A percentile compares a stretch with the other conserved stretches of the same genome.
These are phyloP conservation scores for Phytopythium aichiense DNA, from an alignment of 352 stramenopile species.

Conservation along the genomic window DNA sequence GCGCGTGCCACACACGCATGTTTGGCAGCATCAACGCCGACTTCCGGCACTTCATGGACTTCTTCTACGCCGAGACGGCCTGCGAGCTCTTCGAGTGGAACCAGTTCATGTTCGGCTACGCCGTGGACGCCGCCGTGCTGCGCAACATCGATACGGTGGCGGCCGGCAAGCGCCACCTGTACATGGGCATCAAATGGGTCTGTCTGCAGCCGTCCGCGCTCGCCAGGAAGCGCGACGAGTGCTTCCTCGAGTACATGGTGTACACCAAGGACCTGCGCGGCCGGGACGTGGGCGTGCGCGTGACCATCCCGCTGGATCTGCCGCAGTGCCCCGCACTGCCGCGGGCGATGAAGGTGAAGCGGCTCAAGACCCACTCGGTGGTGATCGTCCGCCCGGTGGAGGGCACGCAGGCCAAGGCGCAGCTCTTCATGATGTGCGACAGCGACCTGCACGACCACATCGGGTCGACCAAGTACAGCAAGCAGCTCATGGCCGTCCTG, in stretches of 20 bases:
- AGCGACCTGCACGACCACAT: conserved; percentile 45
- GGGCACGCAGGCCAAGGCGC: conserved; percentile 22
- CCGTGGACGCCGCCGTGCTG: conserved; percentile 64
- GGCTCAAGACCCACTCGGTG: conserved; percentile 43
- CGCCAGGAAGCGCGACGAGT: conserved; percentile 64
- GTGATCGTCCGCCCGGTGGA: conserved; percentile 47
- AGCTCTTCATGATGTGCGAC: conserved; percentile 53
- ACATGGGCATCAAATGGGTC: conserved; percentile 80
- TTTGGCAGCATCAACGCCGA: conserved; percentile 53
- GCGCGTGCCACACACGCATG: conserved; percentile 32
- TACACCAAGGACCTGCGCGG: conserved; percentile 49
- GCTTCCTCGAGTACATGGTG: conserved; percentile 72
- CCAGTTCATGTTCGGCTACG: conserved; percentile 61
- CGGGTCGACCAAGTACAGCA: conserved; percentile 38
- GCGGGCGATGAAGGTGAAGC: conserved; percentile 51
- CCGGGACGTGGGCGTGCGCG: conserved; percentile 56
- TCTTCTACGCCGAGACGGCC: conserved; percentile 62
- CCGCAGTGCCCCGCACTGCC: conserved; percentile 51
- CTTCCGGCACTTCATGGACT: conserved; percentile 55
- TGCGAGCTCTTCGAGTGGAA: conserved; percentile 66
- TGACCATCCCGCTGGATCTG: conserved; percentile 55
- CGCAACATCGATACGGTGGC: conserved; percentile 46
- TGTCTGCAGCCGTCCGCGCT: conserved; percentile 57
- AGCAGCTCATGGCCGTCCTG: conserved; percentile 46
- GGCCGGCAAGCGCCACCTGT: conserved; percentile 28